Evolutionary conservation across 2,329 filamentous ascomycete genomes (phyloP), one percentile per base, ranked within the genome.

Genomic region (Xylariaceae sp.): DNA sequence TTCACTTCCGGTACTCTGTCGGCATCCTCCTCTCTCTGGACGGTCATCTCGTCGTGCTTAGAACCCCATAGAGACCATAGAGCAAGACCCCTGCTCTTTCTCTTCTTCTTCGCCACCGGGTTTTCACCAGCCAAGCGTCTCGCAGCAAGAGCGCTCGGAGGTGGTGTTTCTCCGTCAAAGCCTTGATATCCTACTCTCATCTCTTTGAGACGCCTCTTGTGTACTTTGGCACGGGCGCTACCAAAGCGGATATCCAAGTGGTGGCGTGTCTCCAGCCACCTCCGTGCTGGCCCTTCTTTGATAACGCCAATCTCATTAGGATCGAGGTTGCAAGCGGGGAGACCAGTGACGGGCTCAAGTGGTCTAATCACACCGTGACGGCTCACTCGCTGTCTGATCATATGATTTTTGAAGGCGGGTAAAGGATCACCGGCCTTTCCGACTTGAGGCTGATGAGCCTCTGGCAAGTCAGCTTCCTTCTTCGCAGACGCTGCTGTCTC

Each of bases 311-410:
- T 81, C 0, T 87, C 80, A 5, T 81, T 76, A 1, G 80, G 75
- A 1, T 82, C 74, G 16, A 96, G 74, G 15, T 62, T 85, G 73
- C 72, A 96, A 60, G 61, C 89, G 0, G 83, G 78, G 0, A 96
- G 78, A 3, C 90, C 82, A 0, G 80, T 75, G 16, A 84, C 79
- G 0, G 85, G 78, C 0, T 83, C 79, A 4, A 99, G 78, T 0
- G 84, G 81, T 53, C 86, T 85, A 18, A 92, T 86, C 10, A 81
- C 79, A 4, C 94, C 94, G 66, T 93, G 85, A 1, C 88, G 80
- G 56, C 90, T 89, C 16, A 97, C 86, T 23, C 88, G 81, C 70
- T 99, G 92, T 7, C 94, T 87, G 57, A 99, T 92, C 92, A 97
- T 97, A 70, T 95, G 87, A 55, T 88, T 79, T 46, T 84, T 81